Evolutionary conservation across 805 yeast genomes (phyloP), one percentile per base, ranked within the genome.

Genomic region (Yamadazyma philogaea): DNA sequence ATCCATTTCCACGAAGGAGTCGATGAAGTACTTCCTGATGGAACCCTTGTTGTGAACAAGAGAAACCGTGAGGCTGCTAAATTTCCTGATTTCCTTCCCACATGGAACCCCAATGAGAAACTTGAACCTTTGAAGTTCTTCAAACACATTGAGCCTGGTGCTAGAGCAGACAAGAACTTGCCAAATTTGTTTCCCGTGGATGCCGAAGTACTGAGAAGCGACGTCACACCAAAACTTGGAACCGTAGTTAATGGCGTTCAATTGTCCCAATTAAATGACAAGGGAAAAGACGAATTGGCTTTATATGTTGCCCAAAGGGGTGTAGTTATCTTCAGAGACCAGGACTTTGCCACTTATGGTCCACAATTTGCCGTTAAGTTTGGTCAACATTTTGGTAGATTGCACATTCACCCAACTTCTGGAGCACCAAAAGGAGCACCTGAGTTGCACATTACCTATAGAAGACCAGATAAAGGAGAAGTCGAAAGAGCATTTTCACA

Each of bases 371-470:
- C 61, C 21, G 75, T 67, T 19, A 68, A 82, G 30, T 81, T 70
- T 62, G 87, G 84, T 37, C 63, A 61, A 35, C 77, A 83, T 57
- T 84, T 79, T 57, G 90, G 91, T 26, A 80, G 81, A 27, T 70
- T 79, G 46, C 89, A 84, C 60, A 72, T 82, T 46, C 90, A 84
- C 56, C 87, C 87, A 36, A 80, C 86, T 10, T 78, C 85, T 8
- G 88, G 89, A 17, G 81, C 85, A 12, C 88, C 85, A 22, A 67
- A 63, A 48, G 82, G 86, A 7, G 66, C 64, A 46, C 82, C 85
- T 4, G 80, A 81, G 46, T 71, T 83, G 48, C 87, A 81, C 50
- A 64, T 82, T 30, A 79, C 81, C 16, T 81, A 77, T 60, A 70
- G 84, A 51, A 61, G 75, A 47, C 67, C 76, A 7, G 65, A 63